Evolutionary conservation across 805 yeast species (phyloP).

Genomic region (Lipomyces oligophaga): DNA sequence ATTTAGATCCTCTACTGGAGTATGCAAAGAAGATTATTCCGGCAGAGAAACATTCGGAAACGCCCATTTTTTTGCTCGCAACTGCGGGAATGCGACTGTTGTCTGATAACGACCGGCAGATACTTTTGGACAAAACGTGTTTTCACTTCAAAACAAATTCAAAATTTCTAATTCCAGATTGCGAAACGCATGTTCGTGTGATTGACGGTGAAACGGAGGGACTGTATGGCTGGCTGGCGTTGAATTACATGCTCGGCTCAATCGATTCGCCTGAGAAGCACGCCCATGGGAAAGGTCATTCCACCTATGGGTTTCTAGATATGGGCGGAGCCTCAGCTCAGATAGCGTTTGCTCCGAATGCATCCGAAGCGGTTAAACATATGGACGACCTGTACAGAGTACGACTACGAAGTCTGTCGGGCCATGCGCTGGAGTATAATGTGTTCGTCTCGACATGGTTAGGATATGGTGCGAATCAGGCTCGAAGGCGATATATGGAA

Average conservation of each 20-base stretch:
- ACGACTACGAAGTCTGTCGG: conserved; percentile 62
- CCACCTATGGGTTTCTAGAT: conserved; percentile 91
- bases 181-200: conserved; percentile 70
- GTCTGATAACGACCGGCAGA: conserved; percentile 49
- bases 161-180: conserved; percentile 52
- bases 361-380: conserved; percentile 59
- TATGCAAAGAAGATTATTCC: conserved; percentile 76
- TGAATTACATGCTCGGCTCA: conserved; percentile 75
- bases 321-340: conserved; percentile 99
- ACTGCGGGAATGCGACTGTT: conserved; percentile 95
- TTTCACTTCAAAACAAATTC: conserved; percentile 50
- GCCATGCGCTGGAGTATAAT: conserved; percentile 69
- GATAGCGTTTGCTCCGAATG: conserved; percentile 81
- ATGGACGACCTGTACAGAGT: conserved; percentile 69
- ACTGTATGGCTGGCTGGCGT: conserved; percentile 89
- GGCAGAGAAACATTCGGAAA: conserved; percentile 49
- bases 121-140: conserved; percentile 62
- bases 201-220: conserved; percentile 97
- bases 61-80: conserved; percentile 88
- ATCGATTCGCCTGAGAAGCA: conserved; percentile 43
- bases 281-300: conserved; percentile 39
- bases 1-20: conserved; percentile 59
- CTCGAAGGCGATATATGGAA: conserved; percentile 64
- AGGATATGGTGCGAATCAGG: conserved; percentile 96
- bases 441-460: conserved; percentile 95